Conservation (phyloP, 139 green algal species). For the Chlamydomonas applanata region DNA sequence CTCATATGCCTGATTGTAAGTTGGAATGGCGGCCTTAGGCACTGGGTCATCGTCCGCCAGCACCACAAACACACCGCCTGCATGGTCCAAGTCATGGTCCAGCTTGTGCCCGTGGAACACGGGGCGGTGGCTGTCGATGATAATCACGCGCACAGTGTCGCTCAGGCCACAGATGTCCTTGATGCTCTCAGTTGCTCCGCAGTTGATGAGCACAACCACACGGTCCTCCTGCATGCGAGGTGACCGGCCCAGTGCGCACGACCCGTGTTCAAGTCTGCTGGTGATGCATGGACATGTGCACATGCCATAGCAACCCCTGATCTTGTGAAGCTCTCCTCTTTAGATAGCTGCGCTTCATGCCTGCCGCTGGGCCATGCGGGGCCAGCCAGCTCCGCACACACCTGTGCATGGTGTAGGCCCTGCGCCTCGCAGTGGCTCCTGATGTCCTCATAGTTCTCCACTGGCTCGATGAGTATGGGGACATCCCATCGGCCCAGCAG, state of each 20-base stretch:
- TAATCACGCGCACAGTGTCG: conserved; percentile 61
- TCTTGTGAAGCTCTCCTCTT: background rate
- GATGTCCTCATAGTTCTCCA: conserved; percentile 48
- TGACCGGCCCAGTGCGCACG: background rate
- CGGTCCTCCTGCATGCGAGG: conserved; percentile 41
- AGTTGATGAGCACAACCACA: conserved; percentile 85
- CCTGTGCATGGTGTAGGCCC: conserved; percentile 13
- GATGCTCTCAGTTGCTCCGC: conserved; percentile 72
- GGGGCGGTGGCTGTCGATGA: conserved; percentile 79
- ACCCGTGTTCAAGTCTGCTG: background rate
- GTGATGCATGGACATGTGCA: background rate
- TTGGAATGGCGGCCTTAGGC: conserved; percentile 15
- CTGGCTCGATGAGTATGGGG: too few relatives aligned
- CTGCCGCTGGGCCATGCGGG: background rate
- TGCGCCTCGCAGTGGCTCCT: conserved; percentile 18
- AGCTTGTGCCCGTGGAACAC: conserved; percentile 45
- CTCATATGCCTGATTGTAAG: conserved; percentile 8
- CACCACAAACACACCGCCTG: conserved; percentile 26
- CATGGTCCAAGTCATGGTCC: conserved; percentile 9
- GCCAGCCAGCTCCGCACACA: background rate
- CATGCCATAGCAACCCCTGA: background rate
- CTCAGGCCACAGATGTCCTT: conserved; percentile 37
- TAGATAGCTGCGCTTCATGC: background rate
- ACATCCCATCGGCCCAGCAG: too few relatives aligned
- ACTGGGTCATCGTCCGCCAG: conserved; percentile 56